phyloP scores from a whole-genome alignment of 345 rosid genomes.

The Ricinus communis region DNA sequence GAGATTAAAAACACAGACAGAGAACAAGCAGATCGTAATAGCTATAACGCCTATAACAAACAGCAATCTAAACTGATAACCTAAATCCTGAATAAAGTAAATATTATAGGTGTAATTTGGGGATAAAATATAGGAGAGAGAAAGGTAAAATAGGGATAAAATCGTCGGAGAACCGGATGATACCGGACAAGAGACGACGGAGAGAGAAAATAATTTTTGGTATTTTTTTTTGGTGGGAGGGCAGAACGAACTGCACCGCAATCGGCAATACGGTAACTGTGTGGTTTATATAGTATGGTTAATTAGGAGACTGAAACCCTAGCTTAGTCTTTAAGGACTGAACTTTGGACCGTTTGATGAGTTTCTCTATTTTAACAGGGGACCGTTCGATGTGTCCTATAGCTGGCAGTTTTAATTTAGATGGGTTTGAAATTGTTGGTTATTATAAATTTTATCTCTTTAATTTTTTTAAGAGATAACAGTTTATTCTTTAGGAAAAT shows the following conservation, averaged over 20 bases:
- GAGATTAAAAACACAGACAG: slow-evolving; percentile 8
- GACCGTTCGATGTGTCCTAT: not conserved
- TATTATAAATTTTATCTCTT: too few species aligned
- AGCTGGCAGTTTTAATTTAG: not conserved
- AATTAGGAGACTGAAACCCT: slow-evolving; percentile 34
- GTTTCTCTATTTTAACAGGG: too few species aligned
- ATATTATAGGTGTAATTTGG: not conserved
- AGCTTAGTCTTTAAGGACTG: not conserved
- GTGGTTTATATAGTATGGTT: slow-evolving; percentile 27
- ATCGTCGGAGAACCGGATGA: slow-evolving; percentile 36
- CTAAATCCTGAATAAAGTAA: not conserved
- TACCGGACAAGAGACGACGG: slow-evolving; percentile 29
- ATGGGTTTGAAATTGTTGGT: too few species aligned
- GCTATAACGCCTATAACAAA: not conserved
- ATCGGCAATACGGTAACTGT: slow-evolving; percentile 18
- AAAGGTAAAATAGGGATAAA: slow-evolving; percentile 28
- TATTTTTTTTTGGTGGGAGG: slow-evolving; percentile 40
- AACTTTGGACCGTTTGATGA: slow-evolving; percentile 31
- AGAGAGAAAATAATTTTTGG: slow-evolving; percentile 25
- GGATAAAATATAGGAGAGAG: slow-evolving; percentile 21
- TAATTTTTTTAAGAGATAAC: too few species aligned
- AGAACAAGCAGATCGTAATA: not conserved
- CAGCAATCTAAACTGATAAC: not conserved
- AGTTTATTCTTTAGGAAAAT: too few species aligned
- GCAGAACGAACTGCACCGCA: slow-evolving; percentile 62